Evolutionary conservation across 2,329 filamentous ascomycete genomes (phyloP).

Genomic region (Domatiomyces globalis): DNA sequence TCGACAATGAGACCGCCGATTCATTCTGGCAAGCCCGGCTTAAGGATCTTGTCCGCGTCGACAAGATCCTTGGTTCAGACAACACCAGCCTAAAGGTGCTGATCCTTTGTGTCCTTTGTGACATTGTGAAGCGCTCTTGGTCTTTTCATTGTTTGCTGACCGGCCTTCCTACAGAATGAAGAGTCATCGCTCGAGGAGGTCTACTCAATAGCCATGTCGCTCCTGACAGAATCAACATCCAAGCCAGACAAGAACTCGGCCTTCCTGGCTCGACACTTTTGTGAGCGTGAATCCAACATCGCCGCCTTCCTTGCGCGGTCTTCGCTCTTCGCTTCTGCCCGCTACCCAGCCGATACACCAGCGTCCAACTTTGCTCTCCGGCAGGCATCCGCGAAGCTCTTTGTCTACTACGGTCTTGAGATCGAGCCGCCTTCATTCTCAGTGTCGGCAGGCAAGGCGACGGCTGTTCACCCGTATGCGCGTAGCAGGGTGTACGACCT

Average conservation of each 20-base stretch:
- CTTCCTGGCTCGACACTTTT: constrained; percentile 28
- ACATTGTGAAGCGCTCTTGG: constrained; percentile 1
- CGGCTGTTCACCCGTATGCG: constrained; percentile 43
- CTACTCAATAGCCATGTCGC: constrained; percentile 21
- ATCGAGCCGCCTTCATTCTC: constrained; percentile 24
- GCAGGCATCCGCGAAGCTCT: constrained; percentile 56
- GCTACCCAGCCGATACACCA: constrained; percentile 27
- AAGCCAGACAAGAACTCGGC: constrained; percentile 31
- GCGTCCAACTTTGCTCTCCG: constrained; percentile 32
- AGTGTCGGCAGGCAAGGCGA: constrained; percentile 8
- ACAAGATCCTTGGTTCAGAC: constrained; percentile 34
- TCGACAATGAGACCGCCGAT: constrained; percentile 7
- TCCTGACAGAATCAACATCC: constrained; percentile 32
- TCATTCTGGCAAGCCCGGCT: constrained; percentile 26
- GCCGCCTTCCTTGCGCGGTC: constrained; percentile 51
- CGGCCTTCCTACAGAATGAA: background rate
- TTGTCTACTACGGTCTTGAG: constrained; percentile 54
- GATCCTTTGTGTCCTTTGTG: no score
- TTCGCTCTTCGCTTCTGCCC: constrained; percentile 46
- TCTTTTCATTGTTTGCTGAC: constrained; percentile 13
- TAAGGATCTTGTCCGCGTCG: constrained; percentile 23
- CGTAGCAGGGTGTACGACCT: constrained; percentile 60
- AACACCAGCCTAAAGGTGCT: constrained; percentile 28
- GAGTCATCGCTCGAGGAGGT: constrained; percentile 15
- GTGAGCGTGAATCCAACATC: constrained; percentile 33